Evolutionary conservation across 2,329 filamentous ascomycete species (phyloP).

Genomic region (Colletotrichum cereale): DNA sequence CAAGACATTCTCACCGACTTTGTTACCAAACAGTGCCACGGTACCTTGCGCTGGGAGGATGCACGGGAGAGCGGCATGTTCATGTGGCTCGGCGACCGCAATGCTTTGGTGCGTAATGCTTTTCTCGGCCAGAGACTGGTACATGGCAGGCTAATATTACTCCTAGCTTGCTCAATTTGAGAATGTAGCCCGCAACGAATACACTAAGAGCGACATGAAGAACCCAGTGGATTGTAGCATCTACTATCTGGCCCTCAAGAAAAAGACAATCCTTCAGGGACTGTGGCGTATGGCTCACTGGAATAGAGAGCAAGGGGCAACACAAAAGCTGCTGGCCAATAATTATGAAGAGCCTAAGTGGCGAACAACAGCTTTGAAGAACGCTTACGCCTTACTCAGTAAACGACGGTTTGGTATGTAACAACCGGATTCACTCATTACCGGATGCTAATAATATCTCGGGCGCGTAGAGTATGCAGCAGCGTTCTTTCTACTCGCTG

Average conservation of each 20-base stretch:
- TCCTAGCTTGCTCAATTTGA: constrained; percentile 83
- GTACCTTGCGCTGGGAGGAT: constrained; percentile 84
- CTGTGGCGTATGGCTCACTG: constrained; percentile 95
- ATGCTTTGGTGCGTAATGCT: constrained; percentile 74
- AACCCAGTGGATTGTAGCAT: constrained; percentile 92
- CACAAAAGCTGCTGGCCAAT: constrained; percentile 84
- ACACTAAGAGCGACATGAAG: constrained; percentile 87
- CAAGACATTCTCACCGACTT: constrained; percentile 93
- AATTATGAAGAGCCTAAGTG: constrained; percentile 91
- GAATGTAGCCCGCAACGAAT: constrained; percentile 91
- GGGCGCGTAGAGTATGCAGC: constrained; percentile 83
- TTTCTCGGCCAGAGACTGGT: neutral
- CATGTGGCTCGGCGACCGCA: constrained; percentile 89
- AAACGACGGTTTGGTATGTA: constrained; percentile 83
- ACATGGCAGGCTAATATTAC: neutral
- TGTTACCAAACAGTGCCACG: constrained; percentile 82
- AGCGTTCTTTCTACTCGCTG: constrained; percentile 93
- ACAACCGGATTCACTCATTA: neutral
- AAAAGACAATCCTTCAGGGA: constrained; percentile 90
- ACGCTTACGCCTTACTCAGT: constrained; percentile 94
- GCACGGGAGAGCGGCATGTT: constrained; percentile 91
- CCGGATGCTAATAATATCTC: constrained; percentile 58
- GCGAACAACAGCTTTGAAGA: constrained; percentile 91
- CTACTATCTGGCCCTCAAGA: constrained; percentile 90
- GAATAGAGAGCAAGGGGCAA: constrained; percentile 87